phyloP scores from a whole-genome alignment of 1,284 basidiomycete genomes.

The Inonotus hispidus region DNA sequence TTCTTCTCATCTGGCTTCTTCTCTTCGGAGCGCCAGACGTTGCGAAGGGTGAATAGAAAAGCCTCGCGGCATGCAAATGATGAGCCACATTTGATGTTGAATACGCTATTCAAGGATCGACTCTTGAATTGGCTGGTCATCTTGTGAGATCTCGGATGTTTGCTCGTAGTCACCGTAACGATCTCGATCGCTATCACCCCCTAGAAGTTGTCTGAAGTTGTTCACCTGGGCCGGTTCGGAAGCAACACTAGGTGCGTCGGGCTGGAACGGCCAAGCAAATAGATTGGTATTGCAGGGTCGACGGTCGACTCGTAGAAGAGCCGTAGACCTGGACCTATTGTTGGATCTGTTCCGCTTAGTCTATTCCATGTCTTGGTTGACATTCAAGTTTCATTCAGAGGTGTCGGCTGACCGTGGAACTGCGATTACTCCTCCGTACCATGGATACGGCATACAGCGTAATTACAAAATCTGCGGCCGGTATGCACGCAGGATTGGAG shows the following conservation, averaged over 20 bases:
- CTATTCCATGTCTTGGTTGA: neutral
- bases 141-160: constrained; percentile 1
- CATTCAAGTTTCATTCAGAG: neutral
- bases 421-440: neutral
- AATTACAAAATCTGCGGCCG: neutral
- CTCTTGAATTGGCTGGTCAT: neutral
- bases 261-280: neutral
- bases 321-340: neutral
- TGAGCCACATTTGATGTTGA: neutral
- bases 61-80: neutral
- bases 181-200: no score
- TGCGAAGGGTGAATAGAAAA: neutral
- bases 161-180: neutral
- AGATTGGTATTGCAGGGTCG: neutral
- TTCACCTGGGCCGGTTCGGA: neutral
- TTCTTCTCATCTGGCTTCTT: neutral
- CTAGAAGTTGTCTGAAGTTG: no score
- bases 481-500: neutral
- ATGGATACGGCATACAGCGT: neutral
- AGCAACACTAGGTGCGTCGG: neutral
- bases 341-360: neutral
- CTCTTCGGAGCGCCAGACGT: neutral
- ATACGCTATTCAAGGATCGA: constrained; percentile 1
- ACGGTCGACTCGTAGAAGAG: neutral
- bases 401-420: neutral